phyloP scores from a whole-genome alignment of 2,329 filamentous ascomycete species.

The Colletotrichum cordylinicola region DNA sequence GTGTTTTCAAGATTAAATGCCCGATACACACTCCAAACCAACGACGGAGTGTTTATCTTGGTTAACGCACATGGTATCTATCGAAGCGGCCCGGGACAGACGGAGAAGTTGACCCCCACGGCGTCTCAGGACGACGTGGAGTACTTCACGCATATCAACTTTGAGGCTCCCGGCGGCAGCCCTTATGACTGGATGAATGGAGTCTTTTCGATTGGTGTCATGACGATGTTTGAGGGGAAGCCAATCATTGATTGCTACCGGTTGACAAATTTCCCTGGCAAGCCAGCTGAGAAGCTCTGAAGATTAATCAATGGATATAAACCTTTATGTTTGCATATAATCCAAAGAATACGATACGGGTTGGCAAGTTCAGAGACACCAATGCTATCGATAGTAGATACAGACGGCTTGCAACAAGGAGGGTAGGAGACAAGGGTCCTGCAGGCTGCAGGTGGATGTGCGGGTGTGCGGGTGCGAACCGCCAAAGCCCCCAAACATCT shows the following conservation, averaged over 20 bases:
- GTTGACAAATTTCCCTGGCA: slow-evolving; percentile 26
- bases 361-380: not conserved
- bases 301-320: not conserved
- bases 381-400: not conserved
- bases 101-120: not conserved
- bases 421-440: not conserved
- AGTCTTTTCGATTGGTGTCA: slow-evolving; percentile 23
- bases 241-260: slow-evolving; percentile 28
- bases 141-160: slow-evolving; percentile 27
- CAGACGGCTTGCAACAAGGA: not conserved
- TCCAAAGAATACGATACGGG: not conserved
- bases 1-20: slow-evolving; percentile 22
- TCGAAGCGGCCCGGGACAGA: not conserved
- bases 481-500: not conserved
- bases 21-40: slow-evolving; percentile 24
- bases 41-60: slow-evolving; percentile 25
- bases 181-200: slow-evolving; percentile 27
- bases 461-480: not conserved
- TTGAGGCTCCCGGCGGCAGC: slow-evolving; percentile 25
- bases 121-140: slow-evolving; percentile 25
- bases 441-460: too few species aligned
- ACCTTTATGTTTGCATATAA: not conserved
- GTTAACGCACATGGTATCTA: slow-evolving; percentile 24
- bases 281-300: slow-evolving; percentile 11
- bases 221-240: slow-evolving; percentile 25